phyloP scores from a whole-genome alignment of 2,329 filamentous ascomycete species.

The Talaromyces sp. region DNA sequence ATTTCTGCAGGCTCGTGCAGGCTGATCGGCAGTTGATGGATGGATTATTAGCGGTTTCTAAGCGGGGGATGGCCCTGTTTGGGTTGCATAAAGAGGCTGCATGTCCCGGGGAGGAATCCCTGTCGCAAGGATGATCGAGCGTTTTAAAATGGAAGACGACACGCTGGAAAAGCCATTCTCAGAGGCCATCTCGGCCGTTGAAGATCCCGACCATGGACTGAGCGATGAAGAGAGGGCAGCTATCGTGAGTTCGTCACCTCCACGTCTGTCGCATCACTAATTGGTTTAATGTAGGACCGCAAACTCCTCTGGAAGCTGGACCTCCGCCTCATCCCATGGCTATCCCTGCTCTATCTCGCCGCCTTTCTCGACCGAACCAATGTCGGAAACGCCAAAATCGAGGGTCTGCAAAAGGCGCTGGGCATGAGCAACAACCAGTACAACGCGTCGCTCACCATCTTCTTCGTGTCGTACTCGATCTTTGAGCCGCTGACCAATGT shows the following conservation, averaged over 20 bases:
- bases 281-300: slow-evolving; percentile 31
- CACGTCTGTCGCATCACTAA: background rate
- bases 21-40: background rate
- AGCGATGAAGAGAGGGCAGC: slow-evolving; percentile 57
- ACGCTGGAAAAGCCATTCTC: slow-evolving; percentile 6
- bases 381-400: slow-evolving; percentile 66
- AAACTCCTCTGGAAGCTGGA: slow-evolving; percentile 42
- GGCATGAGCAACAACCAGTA: slow-evolving; percentile 61
- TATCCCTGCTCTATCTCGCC: slow-evolving; percentile 42
- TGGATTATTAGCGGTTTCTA: background rate
- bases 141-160: slow-evolving; percentile 1
- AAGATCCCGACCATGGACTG: slow-evolving; percentile 60
- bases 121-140: background rate
- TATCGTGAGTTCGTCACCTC: slow-evolving; percentile 47
- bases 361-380: slow-evolving; percentile 57
- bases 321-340: slow-evolving; percentile 42
- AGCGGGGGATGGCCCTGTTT: background rate
- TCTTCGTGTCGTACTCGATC: slow-evolving; percentile 79
- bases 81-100: background rate
- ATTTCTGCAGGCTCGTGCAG: background rate
- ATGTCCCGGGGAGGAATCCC: background rate
- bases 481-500: slow-evolving; percentile 74
- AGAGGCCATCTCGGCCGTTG: slow-evolving; percentile 5
- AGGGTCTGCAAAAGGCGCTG: slow-evolving; percentile 55
- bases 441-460: slow-evolving; percentile 72